These are phyloP conservation scores for Ceratocystis colombiana DNA, from an alignment of 2,329 filamentous ascomycete species.

Conservation along the genomic window DNA sequence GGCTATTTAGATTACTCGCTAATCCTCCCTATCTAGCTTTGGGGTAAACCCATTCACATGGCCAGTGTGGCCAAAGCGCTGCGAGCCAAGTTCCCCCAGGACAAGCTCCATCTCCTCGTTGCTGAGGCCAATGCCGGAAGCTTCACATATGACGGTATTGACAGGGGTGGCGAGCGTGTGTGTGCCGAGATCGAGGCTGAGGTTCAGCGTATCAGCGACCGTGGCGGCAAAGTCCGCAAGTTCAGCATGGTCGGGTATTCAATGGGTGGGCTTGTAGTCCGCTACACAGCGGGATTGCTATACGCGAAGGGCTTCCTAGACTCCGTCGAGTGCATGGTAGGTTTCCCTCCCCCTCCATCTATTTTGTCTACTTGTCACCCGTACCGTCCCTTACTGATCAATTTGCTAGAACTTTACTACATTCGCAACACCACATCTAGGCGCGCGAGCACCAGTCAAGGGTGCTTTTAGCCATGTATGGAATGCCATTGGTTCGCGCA, in stretches of 20 bases:
- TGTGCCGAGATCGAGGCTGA: conserved; percentile 58
- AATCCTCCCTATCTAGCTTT: conserved; percentile 42
- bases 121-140: conserved; percentile 63
- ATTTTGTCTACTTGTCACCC: background rate
- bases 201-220: conserved; percentile 44
- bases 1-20: conserved; percentile 25
- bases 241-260: conserved; percentile 86
- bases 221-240: conserved; percentile 64
- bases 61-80: conserved; percentile 56
- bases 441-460: conserved; percentile 59
- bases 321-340: conserved; percentile 63
- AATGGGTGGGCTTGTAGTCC: conserved; percentile 72
- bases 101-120: conserved; percentile 59
- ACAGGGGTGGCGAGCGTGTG: conserved; percentile 56
- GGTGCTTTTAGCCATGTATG: conserved; percentile 58
- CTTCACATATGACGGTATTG: conserved; percentile 62
- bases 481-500: conserved; percentile 76
- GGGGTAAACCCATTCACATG: conserved; percentile 71
- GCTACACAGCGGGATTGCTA: conserved; percentile 78
- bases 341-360: conserved; percentile 25
- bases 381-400: background rate
- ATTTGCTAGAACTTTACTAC: conserved; percentile 74
- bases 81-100: conserved; percentile 49
- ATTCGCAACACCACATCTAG: conserved; percentile 76
- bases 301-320: conserved; percentile 73